These are phyloP conservation scores for Ananas comosus DNA, from an alignment of 176 grass and related monocot species.

Conservation along the genomic window DNA sequence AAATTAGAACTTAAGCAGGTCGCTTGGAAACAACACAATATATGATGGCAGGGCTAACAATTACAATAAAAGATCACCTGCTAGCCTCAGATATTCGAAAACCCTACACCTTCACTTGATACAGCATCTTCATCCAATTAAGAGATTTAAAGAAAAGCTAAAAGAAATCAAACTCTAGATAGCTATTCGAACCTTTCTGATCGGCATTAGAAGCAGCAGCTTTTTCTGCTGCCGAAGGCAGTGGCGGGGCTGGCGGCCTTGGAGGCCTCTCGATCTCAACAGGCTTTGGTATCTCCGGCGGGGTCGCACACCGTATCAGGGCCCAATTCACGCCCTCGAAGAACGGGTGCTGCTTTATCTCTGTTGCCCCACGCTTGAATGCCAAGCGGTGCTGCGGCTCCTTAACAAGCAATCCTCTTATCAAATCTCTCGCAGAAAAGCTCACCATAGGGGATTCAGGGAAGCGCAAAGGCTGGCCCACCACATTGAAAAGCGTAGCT, in stretches of 20 bases:
- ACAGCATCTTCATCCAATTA: constrained; percentile 11
- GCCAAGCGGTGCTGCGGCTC: constrained; percentile 65
- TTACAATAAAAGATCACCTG: constrained; percentile 19
- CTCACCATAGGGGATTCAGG: constrained; percentile 65
- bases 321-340: constrained; percentile 93
- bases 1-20: constrained; percentile 19
- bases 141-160: constrained; percentile 51
- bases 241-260: constrained; percentile 19
- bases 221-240: constrained; percentile 15
- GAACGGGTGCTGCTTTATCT: constrained; percentile 87
- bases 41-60: constrained; percentile 13
- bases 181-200: constrained; percentile 53
- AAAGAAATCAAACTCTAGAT: constrained; percentile 90
- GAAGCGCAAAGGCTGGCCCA: constrained; percentile 62
- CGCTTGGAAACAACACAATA: constrained; percentile 19
- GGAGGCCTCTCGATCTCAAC: constrained; percentile 38
- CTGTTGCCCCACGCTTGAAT: constrained; percentile 71
- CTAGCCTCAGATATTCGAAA: constrained; percentile 7
- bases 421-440: constrained; percentile 64
- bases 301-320: constrained; percentile 73
- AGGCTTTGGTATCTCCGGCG: constrained; percentile 65
- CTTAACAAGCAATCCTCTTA: constrained; percentile 71
- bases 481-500: constrained; percentile 73
- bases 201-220: constrained; percentile 12
- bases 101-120: constrained; percentile 7